These are phyloP conservation scores for Lenwebbia sp. DNA, from an alignment of 345 rosid genomes.

Conservation along the genomic window DNA sequence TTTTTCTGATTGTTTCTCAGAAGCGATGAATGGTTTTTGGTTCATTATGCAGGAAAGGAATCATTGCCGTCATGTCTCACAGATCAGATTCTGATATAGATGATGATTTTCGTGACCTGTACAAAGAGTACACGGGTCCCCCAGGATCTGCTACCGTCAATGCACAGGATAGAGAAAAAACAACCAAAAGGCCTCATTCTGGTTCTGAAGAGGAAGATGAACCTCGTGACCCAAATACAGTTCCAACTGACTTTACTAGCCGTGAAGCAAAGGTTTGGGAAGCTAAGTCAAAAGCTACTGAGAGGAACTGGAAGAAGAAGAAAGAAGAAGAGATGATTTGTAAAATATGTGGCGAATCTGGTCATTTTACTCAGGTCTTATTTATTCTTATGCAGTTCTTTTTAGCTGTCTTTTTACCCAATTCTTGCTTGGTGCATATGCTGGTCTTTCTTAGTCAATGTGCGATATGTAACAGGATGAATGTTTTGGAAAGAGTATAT, in stretches of 20 bases:
- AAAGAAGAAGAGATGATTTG: slow-evolving; percentile 99
- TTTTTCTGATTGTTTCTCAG: background rate
- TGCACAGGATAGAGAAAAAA: slow-evolving; percentile 38
- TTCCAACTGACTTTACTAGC: slow-evolving; percentile 96
- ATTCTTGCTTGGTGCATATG: background rate
- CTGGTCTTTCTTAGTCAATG: background rate
- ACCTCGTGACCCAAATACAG: slow-evolving; percentile 86
- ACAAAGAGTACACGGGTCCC: slow-evolving; percentile 97
- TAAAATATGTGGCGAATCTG: slow-evolving; percentile 93
- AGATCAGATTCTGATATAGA: slow-evolving; percentile 69
- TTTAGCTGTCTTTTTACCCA: background rate
- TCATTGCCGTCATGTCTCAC: slow-evolving; percentile 44
- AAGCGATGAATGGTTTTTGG: background rate
- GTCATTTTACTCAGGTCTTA: slow-evolving; percentile 93
- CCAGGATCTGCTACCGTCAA: slow-evolving; percentile 18
- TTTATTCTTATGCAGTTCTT: background rate
- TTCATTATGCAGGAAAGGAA: background rate
- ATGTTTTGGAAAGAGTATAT: background rate
- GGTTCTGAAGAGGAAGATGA: slow-evolving; percentile 72
- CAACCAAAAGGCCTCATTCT: slow-evolving; percentile 40
- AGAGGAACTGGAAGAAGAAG: slow-evolving; percentile 97
- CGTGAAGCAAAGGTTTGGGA: slow-evolving; percentile 99
- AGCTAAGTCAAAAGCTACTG: slow-evolving; percentile 97
- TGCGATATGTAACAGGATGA: background rate
- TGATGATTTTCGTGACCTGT: slow-evolving; percentile 90